These are phyloP conservation scores for Suhomyces chickasaworum DNA, from an alignment of 1,139 yeast species.

Conservation along the genomic window DNA sequence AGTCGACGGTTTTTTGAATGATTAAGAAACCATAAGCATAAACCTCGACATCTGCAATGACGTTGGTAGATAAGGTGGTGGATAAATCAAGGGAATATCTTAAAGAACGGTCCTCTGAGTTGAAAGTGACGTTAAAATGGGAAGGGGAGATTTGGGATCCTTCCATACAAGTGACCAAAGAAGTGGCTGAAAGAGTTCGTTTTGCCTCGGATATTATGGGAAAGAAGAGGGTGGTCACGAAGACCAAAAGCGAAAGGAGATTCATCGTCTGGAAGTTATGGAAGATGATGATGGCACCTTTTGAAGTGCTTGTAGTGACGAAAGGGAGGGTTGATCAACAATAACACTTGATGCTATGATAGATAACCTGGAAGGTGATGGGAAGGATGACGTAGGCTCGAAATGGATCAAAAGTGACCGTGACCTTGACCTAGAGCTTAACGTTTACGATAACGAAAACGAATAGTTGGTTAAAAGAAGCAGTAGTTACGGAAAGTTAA, in stretches of 20 bases:
- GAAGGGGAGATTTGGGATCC: slow-evolving; percentile 64
- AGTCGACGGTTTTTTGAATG: slow-evolving; percentile 52
- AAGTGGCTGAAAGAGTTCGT: slow-evolving; percentile 57
- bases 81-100: slow-evolving; percentile 62
- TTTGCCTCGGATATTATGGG: slow-evolving; percentile 22
- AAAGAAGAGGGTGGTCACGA: slow-evolving; percentile 9
- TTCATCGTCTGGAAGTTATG: slow-evolving; percentile 5
- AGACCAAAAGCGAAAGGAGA: slow-evolving; percentile 5
- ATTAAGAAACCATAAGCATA: slow-evolving; percentile 76
- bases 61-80: slow-evolving; percentile 59
- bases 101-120: slow-evolving; percentile 64
- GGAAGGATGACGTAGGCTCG: neutral
- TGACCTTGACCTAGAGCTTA: too few species aligned
- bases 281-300: neutral
- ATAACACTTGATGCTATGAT: neutral
- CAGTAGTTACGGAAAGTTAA: neutral
- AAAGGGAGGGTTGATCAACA: neutral
- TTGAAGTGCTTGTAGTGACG: neutral
- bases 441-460: too few species aligned
- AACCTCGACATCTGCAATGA: slow-evolving; percentile 61
- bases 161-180: slow-evolving; percentile 76
- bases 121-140: slow-evolving; percentile 64
- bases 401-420: neutral
- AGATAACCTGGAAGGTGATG: neutral
- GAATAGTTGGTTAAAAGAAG: too few species aligned